Evolutionary conservation across 768 basidiomycete species (phyloP).

Genomic region (Dacryopinax spathularia): DNA sequence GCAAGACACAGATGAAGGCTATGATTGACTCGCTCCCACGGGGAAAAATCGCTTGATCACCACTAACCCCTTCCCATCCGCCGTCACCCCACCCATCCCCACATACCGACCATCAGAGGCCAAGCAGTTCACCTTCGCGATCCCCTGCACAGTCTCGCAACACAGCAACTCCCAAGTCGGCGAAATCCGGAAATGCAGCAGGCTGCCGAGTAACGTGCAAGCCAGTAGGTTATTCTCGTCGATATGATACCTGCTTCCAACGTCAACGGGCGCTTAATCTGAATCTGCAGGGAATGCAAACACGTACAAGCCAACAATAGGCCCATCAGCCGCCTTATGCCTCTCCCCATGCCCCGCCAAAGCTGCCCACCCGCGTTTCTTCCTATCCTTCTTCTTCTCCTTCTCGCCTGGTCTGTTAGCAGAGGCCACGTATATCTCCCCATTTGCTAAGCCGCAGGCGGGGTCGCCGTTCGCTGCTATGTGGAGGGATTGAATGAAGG

Average conservation of each 20-base stretch:
- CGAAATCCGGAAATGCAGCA: background rate
- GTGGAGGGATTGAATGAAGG: background rate
- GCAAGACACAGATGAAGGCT: too few species aligned
- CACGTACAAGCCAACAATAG: background rate
- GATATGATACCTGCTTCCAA: background rate
- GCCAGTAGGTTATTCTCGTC: background rate
- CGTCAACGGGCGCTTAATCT: background rate
- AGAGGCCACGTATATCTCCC: background rate
- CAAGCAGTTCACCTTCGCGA: background rate
- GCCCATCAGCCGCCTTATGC: background rate
- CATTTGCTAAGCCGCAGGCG: background rate
- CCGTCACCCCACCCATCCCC: background rate
- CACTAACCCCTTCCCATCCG: background rate
- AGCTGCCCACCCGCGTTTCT: background rate
- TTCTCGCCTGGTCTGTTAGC: background rate
- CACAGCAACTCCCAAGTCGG: background rate
- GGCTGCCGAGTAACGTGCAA: background rate
- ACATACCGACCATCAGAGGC: background rate
- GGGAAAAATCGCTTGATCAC: background rate
- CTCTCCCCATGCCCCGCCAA: background rate
- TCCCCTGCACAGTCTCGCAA: background rate
- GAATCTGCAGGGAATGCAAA: background rate
- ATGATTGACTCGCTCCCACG: background rate
- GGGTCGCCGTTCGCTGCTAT: background rate
- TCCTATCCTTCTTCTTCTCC: background rate